Evolutionary conservation across 2,329 filamentous ascomycete genomes (phyloP).

Genomic region (Didymella lethalis): DNA sequence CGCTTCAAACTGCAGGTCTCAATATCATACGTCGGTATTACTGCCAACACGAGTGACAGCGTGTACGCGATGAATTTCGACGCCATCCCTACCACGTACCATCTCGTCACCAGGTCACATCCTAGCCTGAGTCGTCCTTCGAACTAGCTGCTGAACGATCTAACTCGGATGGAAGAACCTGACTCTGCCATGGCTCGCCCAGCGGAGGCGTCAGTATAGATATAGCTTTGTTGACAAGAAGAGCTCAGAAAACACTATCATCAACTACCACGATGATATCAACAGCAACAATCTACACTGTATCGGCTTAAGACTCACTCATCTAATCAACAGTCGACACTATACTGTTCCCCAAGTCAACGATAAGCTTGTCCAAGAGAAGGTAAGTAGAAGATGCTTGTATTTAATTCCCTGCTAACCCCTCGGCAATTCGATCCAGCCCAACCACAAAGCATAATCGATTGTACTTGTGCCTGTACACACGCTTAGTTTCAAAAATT

Average conservation of each 20-base stretch:
- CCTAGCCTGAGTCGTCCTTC: neutral
- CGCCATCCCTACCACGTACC: neutral
- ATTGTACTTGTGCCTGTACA: neutral
- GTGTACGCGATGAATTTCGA: neutral
- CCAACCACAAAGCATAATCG: neutral
- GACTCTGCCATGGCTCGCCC: neutral
- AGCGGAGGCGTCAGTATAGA: neutral
- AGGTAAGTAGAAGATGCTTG: neutral
- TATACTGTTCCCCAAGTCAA: neutral
- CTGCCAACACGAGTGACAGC: neutral
- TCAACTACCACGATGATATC: neutral
- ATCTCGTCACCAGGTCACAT: neutral
- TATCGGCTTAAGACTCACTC: neutral
- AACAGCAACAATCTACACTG: neutral
- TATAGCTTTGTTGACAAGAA: neutral
- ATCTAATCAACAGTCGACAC: neutral
- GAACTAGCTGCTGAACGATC: neutral
- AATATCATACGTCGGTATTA: neutral
- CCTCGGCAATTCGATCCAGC: neutral
- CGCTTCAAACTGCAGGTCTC: neutral
- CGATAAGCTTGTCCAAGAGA: neutral
- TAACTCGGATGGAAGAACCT: neutral
- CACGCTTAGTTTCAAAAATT: neutral
- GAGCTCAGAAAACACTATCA: neutral
- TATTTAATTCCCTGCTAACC: neutral